Evolutionary conservation across 163 green algal species (phyloP).

Genomic region (Scenedesmus sp.): DNA sequence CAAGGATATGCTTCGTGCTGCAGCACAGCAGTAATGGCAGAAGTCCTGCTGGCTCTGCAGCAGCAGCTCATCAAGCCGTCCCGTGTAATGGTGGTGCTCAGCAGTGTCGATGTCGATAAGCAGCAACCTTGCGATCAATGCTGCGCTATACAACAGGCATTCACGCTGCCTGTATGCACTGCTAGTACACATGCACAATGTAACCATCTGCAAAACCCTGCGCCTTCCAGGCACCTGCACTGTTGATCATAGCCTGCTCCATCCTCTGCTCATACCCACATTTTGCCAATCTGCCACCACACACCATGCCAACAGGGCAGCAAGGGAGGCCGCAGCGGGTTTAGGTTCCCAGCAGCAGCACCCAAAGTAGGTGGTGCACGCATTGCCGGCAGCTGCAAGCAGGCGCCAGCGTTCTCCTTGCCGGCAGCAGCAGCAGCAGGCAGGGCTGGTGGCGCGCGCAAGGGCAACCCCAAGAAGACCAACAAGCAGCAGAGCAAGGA

Average conservation of each 20-base stretch:
- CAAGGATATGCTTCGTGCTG: neutral
- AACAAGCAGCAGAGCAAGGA: constrained; percentile 9
- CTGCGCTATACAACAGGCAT: no score
- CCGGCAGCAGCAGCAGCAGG: constrained; percentile 19
- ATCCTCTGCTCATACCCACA: neutral
- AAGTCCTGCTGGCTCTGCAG: neutral
- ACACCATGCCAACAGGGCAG: neutral
- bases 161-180: no score
- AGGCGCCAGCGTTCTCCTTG: neutral
- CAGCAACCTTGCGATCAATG: no score
- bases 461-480: constrained; percentile 44
- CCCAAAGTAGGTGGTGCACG: constrained; percentile 4
- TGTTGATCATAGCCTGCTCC: neutral
- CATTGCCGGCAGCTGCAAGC: neutral
- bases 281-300: neutral
- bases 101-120: neutral
- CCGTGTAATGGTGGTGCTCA: neutral
- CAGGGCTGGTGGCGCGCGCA: constrained; percentile 21
- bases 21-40: neutral
- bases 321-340: constrained; percentile 31
- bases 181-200: no score
- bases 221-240: neutral
- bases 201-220: no score
- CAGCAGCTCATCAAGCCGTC: neutral
- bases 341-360: constrained; percentile 42